These are phyloP conservation scores for Colletotrichum cuscutae DNA, from an alignment of 2,329 filamentous ascomycete species.

Conservation along the genomic window DNA sequence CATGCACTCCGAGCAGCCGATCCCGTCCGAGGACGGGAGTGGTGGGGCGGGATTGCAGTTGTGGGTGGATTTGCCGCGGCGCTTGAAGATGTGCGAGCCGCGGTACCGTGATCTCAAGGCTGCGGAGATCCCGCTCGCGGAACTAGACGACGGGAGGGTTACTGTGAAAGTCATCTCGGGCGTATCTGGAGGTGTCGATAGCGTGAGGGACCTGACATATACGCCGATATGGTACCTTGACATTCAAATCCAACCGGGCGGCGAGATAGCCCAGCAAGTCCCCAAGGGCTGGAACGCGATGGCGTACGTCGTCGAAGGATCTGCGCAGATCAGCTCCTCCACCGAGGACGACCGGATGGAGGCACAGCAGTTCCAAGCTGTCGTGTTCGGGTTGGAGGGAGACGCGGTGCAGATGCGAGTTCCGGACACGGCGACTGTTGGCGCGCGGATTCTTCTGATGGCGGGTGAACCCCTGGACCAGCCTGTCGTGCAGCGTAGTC, in stretches of 20 bases:
- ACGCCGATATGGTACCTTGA: conserved; percentile 96
- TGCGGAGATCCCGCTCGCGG: conserved; percentile 79
- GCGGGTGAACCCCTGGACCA: conserved; percentile 84
- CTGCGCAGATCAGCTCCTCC: conserved; percentile 65
- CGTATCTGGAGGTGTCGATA: conserved; percentile 84
- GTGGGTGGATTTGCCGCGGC: conserved; percentile 89
- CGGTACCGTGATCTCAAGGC: conserved; percentile 88
- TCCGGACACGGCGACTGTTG: conserved; percentile 68
- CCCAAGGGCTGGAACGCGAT: conserved; percentile 91
- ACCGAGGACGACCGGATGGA: conserved; percentile 48
- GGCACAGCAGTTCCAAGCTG: conserved; percentile 81
- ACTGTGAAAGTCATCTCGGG: conserved; percentile 91
- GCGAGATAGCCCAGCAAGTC: conserved; percentile 77
- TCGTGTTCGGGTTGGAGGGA: conserved; percentile 84
- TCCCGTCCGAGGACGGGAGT: conserved; percentile 77
- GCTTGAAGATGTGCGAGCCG: conserved; percentile 89
- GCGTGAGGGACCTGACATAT: conserved; percentile 89
- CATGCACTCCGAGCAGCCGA: conserved; percentile 95
- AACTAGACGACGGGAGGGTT: conserved; percentile 77
- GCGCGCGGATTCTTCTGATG: conserved; percentile 73
- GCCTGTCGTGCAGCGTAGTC: conserved; percentile 83
- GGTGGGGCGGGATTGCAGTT: conserved; percentile 90
- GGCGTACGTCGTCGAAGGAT: conserved; percentile 82
- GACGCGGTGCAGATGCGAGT: conserved; percentile 79
- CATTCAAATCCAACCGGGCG: conserved; percentile 82